Percentiles rank a stretch among this genome's conserved stretches.
These are phyloP conservation scores for Trichoderma gamsii DNA, from an alignment of 495 filamentous ascomycete genomes.

Conservation along the genomic window DNA sequence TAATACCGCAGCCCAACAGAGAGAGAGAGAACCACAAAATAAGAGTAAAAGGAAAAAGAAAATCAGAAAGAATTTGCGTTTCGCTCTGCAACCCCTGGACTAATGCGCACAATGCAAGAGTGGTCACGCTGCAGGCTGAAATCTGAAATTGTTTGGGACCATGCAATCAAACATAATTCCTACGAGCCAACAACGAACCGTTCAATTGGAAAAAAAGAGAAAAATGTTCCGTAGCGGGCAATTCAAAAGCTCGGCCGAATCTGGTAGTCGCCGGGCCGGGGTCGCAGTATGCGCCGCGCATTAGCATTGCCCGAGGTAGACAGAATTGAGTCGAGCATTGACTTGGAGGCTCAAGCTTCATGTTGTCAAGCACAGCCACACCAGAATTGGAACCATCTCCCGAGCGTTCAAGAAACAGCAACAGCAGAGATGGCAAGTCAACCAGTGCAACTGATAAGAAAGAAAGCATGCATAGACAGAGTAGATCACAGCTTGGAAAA, in stretches of 20 bases:
- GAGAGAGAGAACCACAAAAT: not conserved
- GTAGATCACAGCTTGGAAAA: too few relatives aligned
- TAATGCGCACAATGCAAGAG: too few relatives aligned
- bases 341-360: not conserved
- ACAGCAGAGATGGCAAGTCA: too few relatives aligned
- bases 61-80: not conserved
- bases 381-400: not conserved
- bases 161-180: too few relatives aligned
- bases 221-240: not conserved
- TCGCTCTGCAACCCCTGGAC: not conserved
- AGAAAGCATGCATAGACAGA: too few relatives aligned
- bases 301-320: not conserved
- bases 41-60: not conserved
- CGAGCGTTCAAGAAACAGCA: not conserved
- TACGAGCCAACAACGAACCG: too few relatives aligned
- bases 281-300: not conserved
- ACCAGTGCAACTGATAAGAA: too few relatives aligned
- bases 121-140: too few relatives aligned
- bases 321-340: not conserved
- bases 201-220: too few relatives aligned
- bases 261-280: not conserved
- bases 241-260: not conserved
- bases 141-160: too few relatives aligned
- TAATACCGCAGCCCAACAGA: not conserved
- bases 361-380: not conserved